Base-by-base conservation (phyloP, 352 stramenopile species). In the Phytopythium vexans region DNA sequence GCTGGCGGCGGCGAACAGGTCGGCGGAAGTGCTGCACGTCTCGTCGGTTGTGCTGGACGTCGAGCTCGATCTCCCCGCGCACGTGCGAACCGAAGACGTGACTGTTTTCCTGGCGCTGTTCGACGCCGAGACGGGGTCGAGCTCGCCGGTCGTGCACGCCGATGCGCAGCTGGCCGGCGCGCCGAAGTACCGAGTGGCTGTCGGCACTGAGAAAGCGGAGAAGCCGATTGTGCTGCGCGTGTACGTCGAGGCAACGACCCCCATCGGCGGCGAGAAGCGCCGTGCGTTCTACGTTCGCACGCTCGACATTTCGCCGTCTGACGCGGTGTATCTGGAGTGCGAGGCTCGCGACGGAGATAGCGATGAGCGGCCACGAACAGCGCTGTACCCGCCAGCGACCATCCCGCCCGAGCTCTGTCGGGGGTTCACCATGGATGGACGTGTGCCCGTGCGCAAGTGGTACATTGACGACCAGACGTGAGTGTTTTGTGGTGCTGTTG, bases 381-480 rank as follows among this genome's bases (percentile, higher is more conserved):
- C 49, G 21, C 32, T 47, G 6, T 48, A 59, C 35, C 63, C 70
- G 16, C 66, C 63, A 3, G 49, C 62, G 2, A 67, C 64, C 44
- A 63, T 76, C 46, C 70, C 70, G 4, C 11, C 14, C 21, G 49
- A 62, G 6, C 42, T 76, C 34, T 76, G 70, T 41, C 51, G 46
- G 12, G 59, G 58, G 10, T 79, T 66, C 54, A 79, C 63, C 3
- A 75, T 74, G 60, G 44, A 60, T 27, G 63, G 66, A 35, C 53
- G 49, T 0, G 54, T 79, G 3, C 60, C 60, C 10, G 56, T 74
- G n/a, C 62, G 66, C 42, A 73, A 74, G 56, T 76, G 66, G 70
- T 76, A 79, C 56, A 68, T 76, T 41, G 70, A 76, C 47, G 70
- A 74, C 50, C 59, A 76, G 48, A 72, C 48, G 35, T 61, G 46